Evolutionary conservation across 1,284 basidiomycete species (phyloP).

Genomic region (Amylostereum areolatum): DNA sequence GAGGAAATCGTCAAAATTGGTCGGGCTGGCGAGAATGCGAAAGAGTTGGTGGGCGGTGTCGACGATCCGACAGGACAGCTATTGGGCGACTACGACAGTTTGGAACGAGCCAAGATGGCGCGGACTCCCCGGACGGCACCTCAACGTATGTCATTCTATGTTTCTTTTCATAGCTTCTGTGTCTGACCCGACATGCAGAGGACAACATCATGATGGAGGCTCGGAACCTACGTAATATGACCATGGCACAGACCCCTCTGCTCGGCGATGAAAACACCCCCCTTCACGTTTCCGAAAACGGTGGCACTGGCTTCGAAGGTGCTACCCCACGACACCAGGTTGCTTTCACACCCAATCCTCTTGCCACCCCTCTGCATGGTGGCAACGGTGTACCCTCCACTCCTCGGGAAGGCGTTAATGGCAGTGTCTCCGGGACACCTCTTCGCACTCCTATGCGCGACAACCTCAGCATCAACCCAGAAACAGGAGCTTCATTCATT

Average conservation of each 20-base stretch:
- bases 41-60: constrained; percentile 76
- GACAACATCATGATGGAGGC: constrained; percentile 95
- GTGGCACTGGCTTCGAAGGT: constrained; percentile 85
- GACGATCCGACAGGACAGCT: constrained; percentile 83
- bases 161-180: background rate
- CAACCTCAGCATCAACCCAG: constrained; percentile 82
- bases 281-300: constrained; percentile 63
- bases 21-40: constrained; percentile 84
- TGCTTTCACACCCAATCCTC: constrained; percentile 91
- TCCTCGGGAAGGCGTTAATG: constrained; percentile 43
- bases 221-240: constrained; percentile 91
- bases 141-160: constrained; percentile 61
- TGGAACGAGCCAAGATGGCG: constrained; percentile 85
- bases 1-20: constrained; percentile 99
- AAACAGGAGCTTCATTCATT: constrained; percentile 44
- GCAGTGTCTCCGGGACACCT: constrained; percentile 63
- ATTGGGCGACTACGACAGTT: constrained; percentile 86
- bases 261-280: constrained; percentile 97
- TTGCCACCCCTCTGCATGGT: constrained; percentile 74
- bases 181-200: constrained; percentile 41
- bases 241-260: constrained; percentile 87
- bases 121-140: constrained; percentile 90
- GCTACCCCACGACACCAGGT: constrained; percentile 88
- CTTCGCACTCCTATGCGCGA: constrained; percentile 91
- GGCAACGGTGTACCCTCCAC: constrained; percentile 54